A percentile compares a stretch with the other conserved stretches of the same genome.
Evolutionary conservation across 2,329 filamentous ascomycete genomes (phyloP).

Genomic region (Volutella citrinella): DNA sequence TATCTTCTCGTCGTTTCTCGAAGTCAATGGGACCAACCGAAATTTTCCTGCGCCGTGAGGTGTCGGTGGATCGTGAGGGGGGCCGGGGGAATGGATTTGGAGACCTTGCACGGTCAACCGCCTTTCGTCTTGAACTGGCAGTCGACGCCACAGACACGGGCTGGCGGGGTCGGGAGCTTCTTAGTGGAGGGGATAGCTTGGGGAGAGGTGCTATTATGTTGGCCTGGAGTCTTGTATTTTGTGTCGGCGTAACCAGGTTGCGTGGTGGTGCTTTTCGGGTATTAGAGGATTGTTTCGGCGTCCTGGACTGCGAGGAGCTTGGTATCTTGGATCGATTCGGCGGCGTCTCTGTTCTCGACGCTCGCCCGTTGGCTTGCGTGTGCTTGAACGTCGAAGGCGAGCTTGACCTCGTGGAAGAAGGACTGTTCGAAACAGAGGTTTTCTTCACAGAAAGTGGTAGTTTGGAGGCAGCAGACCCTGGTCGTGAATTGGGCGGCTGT

Average conservation of each 20-base stretch:
- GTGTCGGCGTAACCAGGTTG: conserved; percentile 45
- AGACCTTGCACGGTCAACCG: conserved; percentile 54
- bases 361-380: conserved; percentile 38
- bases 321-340: conserved; percentile 39
- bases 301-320: conserved; percentile 41
- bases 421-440: conserved; percentile 45
- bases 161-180: conserved; percentile 78
- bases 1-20: conserved; percentile 74
- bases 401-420: conserved; percentile 52
- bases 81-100: conserved; percentile 34
- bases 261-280: conserved; percentile 40
- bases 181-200: conserved; percentile 73
- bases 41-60: conserved; percentile 48
- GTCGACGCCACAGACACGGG: conserved; percentile 73
- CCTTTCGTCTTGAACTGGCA: conserved; percentile 65
- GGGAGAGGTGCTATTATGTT: conserved; percentile 69
- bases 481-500: conserved; percentile 21
- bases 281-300: conserved; percentile 35
- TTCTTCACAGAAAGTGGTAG: conserved; percentile 47
- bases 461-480: conserved; percentile 34
- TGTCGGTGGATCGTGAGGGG: conserved; percentile 26
- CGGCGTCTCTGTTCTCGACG: conserved; percentile 35
- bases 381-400: conserved; percentile 50
- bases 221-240: conserved; percentile 63
- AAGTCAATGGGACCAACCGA: conserved; percentile 78